phyloP scores from a whole-genome alignment of 768 basidiomycete genomes.

The Suillus tomentosus region DNA sequence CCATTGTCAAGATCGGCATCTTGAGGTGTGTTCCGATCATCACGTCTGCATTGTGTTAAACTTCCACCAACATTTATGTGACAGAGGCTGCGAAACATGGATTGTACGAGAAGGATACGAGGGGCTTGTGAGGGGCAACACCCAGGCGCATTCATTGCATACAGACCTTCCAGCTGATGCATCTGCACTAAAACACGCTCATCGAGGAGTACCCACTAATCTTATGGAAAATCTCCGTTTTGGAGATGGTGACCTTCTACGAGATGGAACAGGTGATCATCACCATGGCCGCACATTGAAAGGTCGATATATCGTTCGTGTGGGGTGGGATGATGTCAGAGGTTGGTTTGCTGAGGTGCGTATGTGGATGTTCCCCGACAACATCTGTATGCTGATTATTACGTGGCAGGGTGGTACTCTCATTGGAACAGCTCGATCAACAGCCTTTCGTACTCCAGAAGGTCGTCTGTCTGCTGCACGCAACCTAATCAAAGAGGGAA shows the following conservation, averaged over 20 bases:
- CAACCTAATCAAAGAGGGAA: conserved; percentile 95
- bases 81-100: conserved; percentile 93
- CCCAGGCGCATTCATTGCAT: conserved; percentile 34
- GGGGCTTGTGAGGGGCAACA: conserved; percentile 94
- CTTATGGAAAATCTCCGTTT: conserved; percentile 79
- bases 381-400: neutral
- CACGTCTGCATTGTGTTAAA: conserved; percentile 6
- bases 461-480: conserved; percentile 87
- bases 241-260: conserved; percentile 75
- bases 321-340: conserved; percentile 97
- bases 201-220: conserved; percentile 29
- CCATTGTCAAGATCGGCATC: conserved; percentile 91
- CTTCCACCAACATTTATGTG: conserved; percentile 12
- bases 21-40: conserved; percentile 60
- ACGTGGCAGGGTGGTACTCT: conserved; percentile 81
- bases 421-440: conserved; percentile 90
- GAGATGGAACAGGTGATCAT: conserved; percentile 81
- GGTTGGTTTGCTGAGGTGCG: conserved; percentile 90
- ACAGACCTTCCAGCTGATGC: conserved; percentile 34
- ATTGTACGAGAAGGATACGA: conserved; percentile 98
- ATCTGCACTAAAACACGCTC: conserved; percentile 19
- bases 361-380: conserved; percentile 4
- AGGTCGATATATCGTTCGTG: conserved; percentile 90
- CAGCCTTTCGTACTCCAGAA: conserved; percentile 80
- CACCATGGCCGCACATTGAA: conserved; percentile 71